phyloP scores from a whole-genome alignment of 257 asterid species.

The Coffea eugenioides region DNA sequence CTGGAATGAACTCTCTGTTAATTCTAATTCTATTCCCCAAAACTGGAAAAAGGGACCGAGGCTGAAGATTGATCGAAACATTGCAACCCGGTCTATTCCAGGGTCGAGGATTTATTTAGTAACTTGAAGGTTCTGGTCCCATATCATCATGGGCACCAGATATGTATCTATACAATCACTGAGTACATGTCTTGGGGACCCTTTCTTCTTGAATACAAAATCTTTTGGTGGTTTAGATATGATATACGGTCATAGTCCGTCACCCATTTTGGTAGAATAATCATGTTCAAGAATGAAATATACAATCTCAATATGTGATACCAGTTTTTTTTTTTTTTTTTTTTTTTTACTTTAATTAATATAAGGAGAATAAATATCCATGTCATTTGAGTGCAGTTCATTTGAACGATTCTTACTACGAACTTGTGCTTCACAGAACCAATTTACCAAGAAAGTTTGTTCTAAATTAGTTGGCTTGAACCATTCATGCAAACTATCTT shows the following conservation, averaged over 20 bases:
- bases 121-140: background rate
- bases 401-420: background rate
- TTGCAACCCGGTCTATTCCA: background rate
- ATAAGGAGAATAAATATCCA: background rate
- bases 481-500: no score
- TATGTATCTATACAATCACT: background rate
- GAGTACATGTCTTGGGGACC: constrained; percentile 7
- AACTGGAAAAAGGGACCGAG: background rate
- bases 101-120: background rate
- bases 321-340: background rate
- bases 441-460: background rate
- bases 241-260: background rate
- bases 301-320: background rate
- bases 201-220: background rate
- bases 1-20: background rate
- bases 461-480: background rate
- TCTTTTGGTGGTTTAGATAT: background rate
- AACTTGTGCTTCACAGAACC: background rate
- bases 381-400: background rate
- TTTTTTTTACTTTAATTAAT: no score
- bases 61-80: background rate
- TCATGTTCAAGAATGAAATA: background rate
- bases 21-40: background rate
- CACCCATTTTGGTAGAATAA: background rate
- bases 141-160: background rate